Evolutionary conservation across 2,329 filamentous ascomycete genomes (phyloP).

Genomic region (Penicillium digitatum): DNA sequence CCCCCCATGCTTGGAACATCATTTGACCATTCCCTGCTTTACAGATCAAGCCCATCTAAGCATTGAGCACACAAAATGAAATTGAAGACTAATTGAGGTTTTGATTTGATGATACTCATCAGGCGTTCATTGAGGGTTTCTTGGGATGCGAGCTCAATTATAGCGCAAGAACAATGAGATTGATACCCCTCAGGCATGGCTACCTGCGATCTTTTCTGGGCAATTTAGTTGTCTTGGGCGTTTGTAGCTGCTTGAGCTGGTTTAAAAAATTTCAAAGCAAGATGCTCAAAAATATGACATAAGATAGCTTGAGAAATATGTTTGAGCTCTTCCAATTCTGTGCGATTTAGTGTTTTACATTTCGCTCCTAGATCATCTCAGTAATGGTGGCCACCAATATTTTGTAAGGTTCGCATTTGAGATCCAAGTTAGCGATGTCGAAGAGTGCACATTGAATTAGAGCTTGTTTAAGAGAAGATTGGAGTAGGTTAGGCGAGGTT

Average conservation of each 20-base stretch:
- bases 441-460: too few relatives aligned
- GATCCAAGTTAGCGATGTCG: not conserved
- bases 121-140: constrained; percentile 21
- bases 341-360: not conserved
- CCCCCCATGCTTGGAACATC: not conserved
- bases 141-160: constrained; percentile 8
- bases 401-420: not conserved
- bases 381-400: not conserved
- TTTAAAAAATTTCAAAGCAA: not conserved
- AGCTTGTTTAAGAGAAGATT: not conserved
- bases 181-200: constrained; percentile 4
- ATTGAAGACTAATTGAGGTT: constrained; percentile 2
- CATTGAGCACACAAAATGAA: not conserved
- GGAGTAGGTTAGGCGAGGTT: not conserved
- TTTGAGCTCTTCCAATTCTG: not conserved
- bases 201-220: not conserved
- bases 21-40: constrained; percentile 1
- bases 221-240: not conserved
- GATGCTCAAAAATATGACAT: not conserved
- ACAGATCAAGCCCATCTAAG: constrained; percentile 53
- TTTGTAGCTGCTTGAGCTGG: not conserved
- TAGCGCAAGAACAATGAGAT: constrained; percentile 6
- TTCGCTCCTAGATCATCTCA: not conserved
- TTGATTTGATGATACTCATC: constrained; percentile 21
- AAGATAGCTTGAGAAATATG: not conserved